Conservation (phyloP, 768 basidiomycete species). For the Suillus cothurnatus region DNA sequence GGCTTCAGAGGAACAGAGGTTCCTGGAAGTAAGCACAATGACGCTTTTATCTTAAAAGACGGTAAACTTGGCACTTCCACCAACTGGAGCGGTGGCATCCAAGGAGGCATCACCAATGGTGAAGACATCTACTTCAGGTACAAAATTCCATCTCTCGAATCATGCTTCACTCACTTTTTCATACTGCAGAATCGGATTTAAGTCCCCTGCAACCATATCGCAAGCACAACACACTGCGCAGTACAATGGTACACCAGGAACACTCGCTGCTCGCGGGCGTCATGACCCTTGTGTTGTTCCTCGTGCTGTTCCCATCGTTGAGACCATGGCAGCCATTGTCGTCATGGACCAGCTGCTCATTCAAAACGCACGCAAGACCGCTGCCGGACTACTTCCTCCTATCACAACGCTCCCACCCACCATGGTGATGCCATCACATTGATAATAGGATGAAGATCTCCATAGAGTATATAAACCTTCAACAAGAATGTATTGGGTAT, state of each 20-base stretch:
- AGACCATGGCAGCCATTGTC: conserved; percentile 95
- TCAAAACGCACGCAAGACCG: conserved; percentile 80
- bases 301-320: conserved; percentile 95
- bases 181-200: conserved; percentile 84
- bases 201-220: conserved; percentile 97
- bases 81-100: conserved; percentile 97
- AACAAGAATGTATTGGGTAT: conserved; percentile 7
- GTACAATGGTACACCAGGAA: conserved; percentile 90
- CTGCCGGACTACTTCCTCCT: conserved; percentile 78
- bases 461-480: conserved; percentile 7
- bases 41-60: conserved; percentile 71
- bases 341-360: conserved; percentile 92
- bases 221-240: conserved; percentile 88
- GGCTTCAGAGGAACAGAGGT: conserved; percentile 95
- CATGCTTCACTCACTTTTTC: conserved; percentile 14
- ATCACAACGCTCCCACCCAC: conserved; percentile 89
- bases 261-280: conserved; percentile 87
- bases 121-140: conserved; percentile 98
- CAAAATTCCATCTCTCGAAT: conserved; percentile 21
- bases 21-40: conserved; percentile 92
- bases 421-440: conserved; percentile 71
- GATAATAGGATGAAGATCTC: conserved; percentile 8
- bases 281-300: conserved; percentile 99
- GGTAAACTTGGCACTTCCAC: conserved; percentile 82
- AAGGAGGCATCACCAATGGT: conserved; percentile 97